phyloP scores from a whole-genome alignment of 768 basidiomycete species.

The Holtermanniella nyarrowii region DNA sequence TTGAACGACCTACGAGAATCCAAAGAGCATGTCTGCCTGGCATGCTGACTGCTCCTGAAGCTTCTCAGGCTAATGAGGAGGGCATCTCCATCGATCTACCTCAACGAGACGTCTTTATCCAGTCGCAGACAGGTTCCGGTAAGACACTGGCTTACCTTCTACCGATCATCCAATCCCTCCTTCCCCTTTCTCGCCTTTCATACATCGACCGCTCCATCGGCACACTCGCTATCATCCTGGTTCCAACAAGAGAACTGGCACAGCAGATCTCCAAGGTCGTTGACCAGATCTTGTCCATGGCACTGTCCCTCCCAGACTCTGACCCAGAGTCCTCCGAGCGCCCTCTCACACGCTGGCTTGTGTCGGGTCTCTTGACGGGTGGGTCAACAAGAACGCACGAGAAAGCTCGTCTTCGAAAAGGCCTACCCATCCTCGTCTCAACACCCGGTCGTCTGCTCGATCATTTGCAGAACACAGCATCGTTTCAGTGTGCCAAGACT shows the following conservation, averaged over 20 bases:
- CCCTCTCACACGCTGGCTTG: constrained; percentile 65
- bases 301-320: constrained; percentile 46
- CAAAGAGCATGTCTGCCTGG: constrained; percentile 62
- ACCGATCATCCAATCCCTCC: constrained; percentile 87
- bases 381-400: constrained; percentile 92
- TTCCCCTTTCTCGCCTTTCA: constrained; percentile 76
- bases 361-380: constrained; percentile 83
- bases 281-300: constrained; percentile 65
- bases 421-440: constrained; percentile 85
- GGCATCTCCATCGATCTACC: constrained; percentile 27
- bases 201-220: constrained; percentile 93
- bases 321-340: constrained; percentile 23
- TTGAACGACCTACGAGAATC: constrained; percentile 78
- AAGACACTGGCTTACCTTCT: constrained; percentile 89
- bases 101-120: constrained; percentile 72
- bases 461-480: constrained; percentile 88
- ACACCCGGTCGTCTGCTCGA: constrained; percentile 92
- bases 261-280: constrained; percentile 96
- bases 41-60: constrained; percentile 46
- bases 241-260: constrained; percentile 89
- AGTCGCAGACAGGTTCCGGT: constrained; percentile 93
- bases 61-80: background rate
- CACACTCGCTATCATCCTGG: constrained; percentile 86
- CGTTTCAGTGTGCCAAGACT: constrained; percentile 85
- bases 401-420: constrained; percentile 88